A percentile compares a stretch with the other conserved stretches of the same genome.
phyloP scores from a whole-genome alignment of 176 grass and related monocot species.

The Oryza glumipatula region DNA sequence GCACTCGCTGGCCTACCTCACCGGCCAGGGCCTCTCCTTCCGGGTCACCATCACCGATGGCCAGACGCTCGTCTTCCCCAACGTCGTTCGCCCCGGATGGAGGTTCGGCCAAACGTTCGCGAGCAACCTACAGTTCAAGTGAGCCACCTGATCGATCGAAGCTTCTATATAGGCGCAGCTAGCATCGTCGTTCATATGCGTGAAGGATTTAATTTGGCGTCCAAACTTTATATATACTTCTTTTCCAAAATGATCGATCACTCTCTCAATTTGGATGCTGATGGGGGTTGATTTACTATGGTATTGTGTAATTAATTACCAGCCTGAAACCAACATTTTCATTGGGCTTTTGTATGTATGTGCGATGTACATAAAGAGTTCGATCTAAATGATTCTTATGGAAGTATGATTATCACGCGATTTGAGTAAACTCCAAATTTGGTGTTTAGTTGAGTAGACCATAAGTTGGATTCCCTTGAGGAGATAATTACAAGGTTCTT shows the following conservation, averaged over 20 bases:
- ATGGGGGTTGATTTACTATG: conserved; percentile 6
- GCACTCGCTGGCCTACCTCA: conserved; percentile 53
- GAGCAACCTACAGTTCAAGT: conserved; percentile 53
- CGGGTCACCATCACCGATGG: conserved; percentile 51
- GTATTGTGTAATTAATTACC: background rate
- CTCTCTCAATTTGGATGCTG: background rate
- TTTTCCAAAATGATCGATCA: background rate
- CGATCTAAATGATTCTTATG: background rate
- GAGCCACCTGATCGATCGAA: background rate
- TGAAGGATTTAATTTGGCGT: background rate
- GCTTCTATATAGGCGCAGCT: too few species aligned
- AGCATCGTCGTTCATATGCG: too few species aligned
- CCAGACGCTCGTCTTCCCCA: conserved; percentile 45
- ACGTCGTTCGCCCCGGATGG: conserved; percentile 45
- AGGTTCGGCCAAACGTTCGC: conserved; percentile 56
- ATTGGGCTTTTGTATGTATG: background rate
- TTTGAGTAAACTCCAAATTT: background rate
- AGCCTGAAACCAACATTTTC: background rate
- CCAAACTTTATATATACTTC: background rate
- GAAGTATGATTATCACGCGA: background rate
- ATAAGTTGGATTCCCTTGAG: background rate
- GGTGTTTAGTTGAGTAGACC: background rate
- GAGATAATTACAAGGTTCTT: too few species aligned
- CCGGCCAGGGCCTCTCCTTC: conserved; percentile 50
- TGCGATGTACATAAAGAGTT: conserved; percentile 14